A percentile compares a stretch with the other conserved stretches of the same genome.
Conservation (phyloP, 257 asterid genomes). For the Solanum ossicruentum region DNA sequence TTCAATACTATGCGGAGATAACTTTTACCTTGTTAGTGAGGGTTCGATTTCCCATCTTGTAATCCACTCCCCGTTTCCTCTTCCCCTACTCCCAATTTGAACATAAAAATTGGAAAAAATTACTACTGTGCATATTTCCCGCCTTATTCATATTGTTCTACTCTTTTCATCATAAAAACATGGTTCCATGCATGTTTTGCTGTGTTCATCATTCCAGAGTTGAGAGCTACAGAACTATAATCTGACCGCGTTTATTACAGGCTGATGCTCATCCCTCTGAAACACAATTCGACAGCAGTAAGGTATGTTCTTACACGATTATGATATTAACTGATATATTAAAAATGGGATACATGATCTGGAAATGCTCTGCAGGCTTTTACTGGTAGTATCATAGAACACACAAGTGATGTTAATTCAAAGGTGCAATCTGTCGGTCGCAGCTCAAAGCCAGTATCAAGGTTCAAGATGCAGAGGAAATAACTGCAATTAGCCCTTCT, state of each 20-base stretch:
- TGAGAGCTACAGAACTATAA: background rate
- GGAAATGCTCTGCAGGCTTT: conserved; percentile 34
- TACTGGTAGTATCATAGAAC: conserved; percentile 67
- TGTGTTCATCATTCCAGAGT: background rate
- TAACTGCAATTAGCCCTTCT: background rate
- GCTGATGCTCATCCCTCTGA: background rate
- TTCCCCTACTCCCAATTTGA: too few relatives aligned
- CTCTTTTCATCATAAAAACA: background rate
- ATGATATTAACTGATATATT: background rate
- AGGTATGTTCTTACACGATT: background rate
- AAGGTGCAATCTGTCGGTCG: conserved; percentile 18
- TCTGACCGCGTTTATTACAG: background rate
- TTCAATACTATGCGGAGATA: too few relatives aligned
- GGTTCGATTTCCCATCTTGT: too few relatives aligned
- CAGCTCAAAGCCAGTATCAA: conserved; percentile 66
- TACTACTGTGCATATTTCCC: background rate
- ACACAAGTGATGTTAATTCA: conserved; percentile 19
- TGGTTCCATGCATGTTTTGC: background rate
- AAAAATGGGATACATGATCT: background rate
- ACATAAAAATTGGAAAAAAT: background rate
- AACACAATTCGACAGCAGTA: conserved; percentile 1
- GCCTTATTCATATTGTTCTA: background rate
- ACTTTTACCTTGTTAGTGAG: too few relatives aligned
- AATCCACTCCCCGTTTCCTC: too few relatives aligned
- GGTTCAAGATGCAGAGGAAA: conserved; percentile 69